These are phyloP conservation scores for Pleurotus djamor DNA, from an alignment of 768 basidiomycete species.

Conservation along the genomic window DNA sequence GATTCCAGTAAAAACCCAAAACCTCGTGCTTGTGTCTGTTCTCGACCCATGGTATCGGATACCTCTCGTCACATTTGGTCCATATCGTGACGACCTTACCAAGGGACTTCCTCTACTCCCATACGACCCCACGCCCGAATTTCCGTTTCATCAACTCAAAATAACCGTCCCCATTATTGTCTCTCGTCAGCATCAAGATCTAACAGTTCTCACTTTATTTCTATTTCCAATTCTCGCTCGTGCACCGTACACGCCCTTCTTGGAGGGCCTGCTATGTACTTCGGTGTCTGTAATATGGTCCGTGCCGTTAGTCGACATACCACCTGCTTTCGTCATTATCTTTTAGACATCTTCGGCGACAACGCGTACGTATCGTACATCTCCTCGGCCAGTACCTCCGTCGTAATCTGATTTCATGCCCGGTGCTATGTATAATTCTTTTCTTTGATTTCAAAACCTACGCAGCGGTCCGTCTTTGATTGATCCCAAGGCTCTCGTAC, in stretches of 20 bases:
- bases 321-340: not conserved
- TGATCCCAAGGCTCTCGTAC: not conserved
- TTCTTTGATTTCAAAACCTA: not conserved
- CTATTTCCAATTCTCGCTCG: not conserved
- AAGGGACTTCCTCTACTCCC: not conserved
- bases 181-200: not conserved
- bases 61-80: not conserved
- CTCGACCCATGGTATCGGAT: not conserved
- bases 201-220: not conserved
- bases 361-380: not conserved
- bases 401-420: not conserved
- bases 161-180: not conserved
- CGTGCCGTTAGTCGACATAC: not conserved
- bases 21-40: not conserved
- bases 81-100: conserved; percentile 4
- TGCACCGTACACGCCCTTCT: not conserved
- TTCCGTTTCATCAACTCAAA: not conserved
- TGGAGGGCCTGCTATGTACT: not conserved
- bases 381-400: not conserved
- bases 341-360: not conserved
- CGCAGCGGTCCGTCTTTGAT: not conserved
- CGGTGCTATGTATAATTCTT: not conserved
- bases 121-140: conserved; percentile 1
- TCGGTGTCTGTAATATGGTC: conserved; percentile 3
- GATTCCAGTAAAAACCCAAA: conserved; percentile 3